Conservation (phyloP, 345 rosid genomes). For the Lagerstroemia speciosa region DNA sequence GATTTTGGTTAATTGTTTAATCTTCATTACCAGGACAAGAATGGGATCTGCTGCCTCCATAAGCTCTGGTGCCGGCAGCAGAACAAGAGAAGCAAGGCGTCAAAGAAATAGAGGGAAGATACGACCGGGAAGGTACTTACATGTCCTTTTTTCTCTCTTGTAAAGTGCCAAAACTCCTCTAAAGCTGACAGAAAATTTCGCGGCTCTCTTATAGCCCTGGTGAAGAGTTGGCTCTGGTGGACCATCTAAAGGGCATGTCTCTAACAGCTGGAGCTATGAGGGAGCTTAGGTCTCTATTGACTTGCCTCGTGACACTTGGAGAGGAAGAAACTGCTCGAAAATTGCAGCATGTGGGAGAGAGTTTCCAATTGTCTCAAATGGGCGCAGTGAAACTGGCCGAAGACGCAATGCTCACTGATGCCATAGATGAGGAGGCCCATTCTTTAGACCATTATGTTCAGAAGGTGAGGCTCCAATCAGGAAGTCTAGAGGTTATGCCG, state of each 20-base stretch:
- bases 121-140: constrained; percentile 77
- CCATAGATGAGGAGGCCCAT: constrained; percentile 46
- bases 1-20: background rate
- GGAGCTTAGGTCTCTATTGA: constrained; percentile 74
- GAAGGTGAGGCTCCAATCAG: constrained; percentile 30
- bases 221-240: constrained; percentile 91
- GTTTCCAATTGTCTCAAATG: constrained; percentile 61
- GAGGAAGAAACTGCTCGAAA: constrained; percentile 57
- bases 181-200: constrained; percentile 14
- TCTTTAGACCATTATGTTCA: constrained; percentile 43
- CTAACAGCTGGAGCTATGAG: constrained; percentile 53
- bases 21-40: constrained; percentile 47
- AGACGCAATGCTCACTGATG: constrained; percentile 46
- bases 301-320: constrained; percentile 64
- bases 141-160: background rate
- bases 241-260: constrained; percentile 84
- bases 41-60: constrained; percentile 67
- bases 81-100: constrained; percentile 62
- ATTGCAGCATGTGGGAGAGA: constrained; percentile 62
- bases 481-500: constrained; percentile 42
- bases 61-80: constrained; percentile 51
- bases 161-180: background rate
- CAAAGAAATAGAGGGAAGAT: constrained; percentile 75
- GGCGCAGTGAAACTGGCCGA: constrained; percentile 81
- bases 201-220: constrained; percentile 45